A percentile compares a stretch with the other conserved stretches of the same genome.
Conservation (phyloP, 306 rosid species). For the Senna tora region DNA sequence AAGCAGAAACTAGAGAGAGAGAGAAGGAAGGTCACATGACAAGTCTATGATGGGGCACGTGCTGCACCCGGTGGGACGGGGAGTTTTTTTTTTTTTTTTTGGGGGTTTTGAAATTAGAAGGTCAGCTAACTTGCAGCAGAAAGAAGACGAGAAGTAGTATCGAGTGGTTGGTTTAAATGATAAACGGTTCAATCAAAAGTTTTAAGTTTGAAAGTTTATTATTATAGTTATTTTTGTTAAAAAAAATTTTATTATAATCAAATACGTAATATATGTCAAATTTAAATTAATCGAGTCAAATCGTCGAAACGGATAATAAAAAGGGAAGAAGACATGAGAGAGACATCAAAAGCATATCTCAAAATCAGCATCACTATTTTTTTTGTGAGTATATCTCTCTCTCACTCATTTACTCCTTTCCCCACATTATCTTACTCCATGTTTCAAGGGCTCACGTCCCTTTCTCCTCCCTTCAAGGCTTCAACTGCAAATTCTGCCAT, state of each 20-base stretch:
- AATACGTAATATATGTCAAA: no score
- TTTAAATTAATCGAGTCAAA: no score
- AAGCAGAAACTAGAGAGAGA: neutral
- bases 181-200: no score
- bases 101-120: neutral
- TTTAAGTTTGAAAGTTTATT: no score
- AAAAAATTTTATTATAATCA: no score
- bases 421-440: constrained; percentile 27
- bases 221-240: no score
- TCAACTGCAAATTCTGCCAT: no score
- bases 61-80: constrained; percentile 37
- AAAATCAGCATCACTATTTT: constrained; percentile 6
- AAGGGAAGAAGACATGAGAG: neutral
- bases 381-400: neutral
- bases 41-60: constrained; percentile 55
- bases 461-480: neutral
- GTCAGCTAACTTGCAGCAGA: constrained; percentile 8
- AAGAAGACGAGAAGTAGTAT: no score
- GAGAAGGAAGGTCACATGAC: constrained; percentile 58
- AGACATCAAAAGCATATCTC: neutral
- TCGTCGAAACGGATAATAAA: no score
- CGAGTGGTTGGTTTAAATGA: no score
- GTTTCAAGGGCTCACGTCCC: constrained; percentile 40
- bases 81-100: constrained; percentile 38
- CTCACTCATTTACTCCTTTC: neutral